These are phyloP conservation scores for Tarenaya hassleriana DNA, from an alignment of 345 rosid species.

Conservation along the genomic window DNA sequence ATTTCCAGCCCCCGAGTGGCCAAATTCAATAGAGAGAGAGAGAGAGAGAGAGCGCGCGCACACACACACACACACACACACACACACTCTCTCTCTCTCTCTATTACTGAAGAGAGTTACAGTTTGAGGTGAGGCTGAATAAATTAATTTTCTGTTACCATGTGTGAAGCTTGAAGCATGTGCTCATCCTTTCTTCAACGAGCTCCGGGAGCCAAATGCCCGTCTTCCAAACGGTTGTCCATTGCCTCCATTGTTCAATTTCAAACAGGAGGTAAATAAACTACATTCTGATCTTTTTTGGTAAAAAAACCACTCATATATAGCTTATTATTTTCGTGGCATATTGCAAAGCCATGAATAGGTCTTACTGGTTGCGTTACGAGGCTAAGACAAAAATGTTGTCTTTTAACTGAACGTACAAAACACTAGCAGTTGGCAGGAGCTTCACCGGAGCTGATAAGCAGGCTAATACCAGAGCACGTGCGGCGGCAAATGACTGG, in stretches of 20 bases:
- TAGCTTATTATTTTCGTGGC: too few species aligned
- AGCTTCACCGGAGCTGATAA: slow-evolving; percentile 63
- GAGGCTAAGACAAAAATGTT: neutral
- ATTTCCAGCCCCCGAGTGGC: neutral
- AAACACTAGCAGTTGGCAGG: slow-evolving; percentile 63
- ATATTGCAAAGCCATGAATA: too few species aligned
- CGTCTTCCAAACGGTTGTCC: slow-evolving; percentile 70
- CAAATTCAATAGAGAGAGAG: neutral
- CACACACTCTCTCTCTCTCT: too few species aligned
- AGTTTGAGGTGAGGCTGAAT: too few species aligned
- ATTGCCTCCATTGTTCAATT: slow-evolving; percentile 63
- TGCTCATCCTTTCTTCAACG: slow-evolving; percentile 77
- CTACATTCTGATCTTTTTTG: too few species aligned
- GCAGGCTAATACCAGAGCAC: slow-evolving; percentile 67
- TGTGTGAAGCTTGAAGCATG: slow-evolving; percentile 69
- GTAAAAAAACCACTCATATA: too few species aligned
- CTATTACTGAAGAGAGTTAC: neutral
- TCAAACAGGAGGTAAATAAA: slow-evolving; percentile 54
- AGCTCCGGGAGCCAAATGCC: slow-evolving; percentile 71
- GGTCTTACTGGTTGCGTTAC: neutral
- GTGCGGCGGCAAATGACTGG: slow-evolving; percentile 40
- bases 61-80: too few species aligned
- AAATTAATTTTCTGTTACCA: slow-evolving; percentile 3
- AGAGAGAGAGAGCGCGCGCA: too few species aligned
- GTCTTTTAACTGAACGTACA: slow-evolving; percentile 1